Conservation (phyloP, 306 rosid genomes). For the Crataegus laevigata region DNA sequence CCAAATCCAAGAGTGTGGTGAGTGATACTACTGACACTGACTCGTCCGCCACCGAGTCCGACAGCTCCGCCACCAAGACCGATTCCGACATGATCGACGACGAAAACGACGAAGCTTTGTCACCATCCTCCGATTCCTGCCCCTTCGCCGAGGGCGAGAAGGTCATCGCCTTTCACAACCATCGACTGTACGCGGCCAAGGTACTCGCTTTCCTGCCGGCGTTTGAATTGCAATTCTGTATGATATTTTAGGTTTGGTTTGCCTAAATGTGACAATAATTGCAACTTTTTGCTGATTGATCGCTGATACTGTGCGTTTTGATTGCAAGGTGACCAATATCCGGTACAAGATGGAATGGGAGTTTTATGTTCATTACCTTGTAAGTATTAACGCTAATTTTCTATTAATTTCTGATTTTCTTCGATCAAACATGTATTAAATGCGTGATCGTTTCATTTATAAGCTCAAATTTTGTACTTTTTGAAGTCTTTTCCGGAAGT, state of each 20-base stretch:
- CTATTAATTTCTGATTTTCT: background rate
- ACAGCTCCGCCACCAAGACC: constrained; percentile 22
- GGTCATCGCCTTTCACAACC: constrained; percentile 48
- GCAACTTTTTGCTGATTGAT: background rate
- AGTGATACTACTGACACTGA: background rate
- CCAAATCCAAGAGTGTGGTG: constrained; percentile 31
- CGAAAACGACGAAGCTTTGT: constrained; percentile 7
- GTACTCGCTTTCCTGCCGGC: constrained; percentile 5
- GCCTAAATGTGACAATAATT: background rate
- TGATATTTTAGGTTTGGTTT: background rate
- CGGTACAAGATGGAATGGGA: constrained; percentile 34
- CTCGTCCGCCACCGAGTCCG: constrained; percentile 34
- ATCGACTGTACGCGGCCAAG: constrained; percentile 61
- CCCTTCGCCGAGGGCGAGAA: constrained; percentile 48
- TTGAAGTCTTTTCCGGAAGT: background rate
- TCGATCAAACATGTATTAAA: background rate
- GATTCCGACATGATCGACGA: constrained; percentile 26
- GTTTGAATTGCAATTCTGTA: background rate
- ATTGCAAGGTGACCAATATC: constrained; percentile 42
- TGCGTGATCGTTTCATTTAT: background rate
- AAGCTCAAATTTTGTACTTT: background rate
- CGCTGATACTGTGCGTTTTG: background rate
- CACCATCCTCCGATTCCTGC: constrained; percentile 27
- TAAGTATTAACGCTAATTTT: constrained; percentile 18
- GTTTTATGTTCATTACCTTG: constrained; percentile 66